Evolutionary conservation across 2,329 filamentous ascomycete species (phyloP).

Genomic region (Diaporthe batatas): DNA sequence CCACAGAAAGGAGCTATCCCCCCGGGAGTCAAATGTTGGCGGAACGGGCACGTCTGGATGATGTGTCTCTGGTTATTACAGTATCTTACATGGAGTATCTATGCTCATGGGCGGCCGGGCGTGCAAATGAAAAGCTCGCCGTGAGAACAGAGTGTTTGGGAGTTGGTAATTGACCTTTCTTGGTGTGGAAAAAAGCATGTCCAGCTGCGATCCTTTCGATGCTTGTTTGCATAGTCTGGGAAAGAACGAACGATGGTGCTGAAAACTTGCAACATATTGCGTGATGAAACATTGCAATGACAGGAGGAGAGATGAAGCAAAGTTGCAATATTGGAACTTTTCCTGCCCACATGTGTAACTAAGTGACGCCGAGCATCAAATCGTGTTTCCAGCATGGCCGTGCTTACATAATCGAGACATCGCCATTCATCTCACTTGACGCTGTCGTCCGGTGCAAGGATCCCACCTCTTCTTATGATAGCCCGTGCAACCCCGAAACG

Average conservation of each 20-base stretch:
- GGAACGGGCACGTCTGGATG: not conserved
- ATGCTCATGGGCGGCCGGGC: not conserved
- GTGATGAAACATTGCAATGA: not conserved
- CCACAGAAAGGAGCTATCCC: not conserved
- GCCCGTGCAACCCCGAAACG: not conserved
- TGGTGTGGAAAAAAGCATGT: conserved; percentile 19
- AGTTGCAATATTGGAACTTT: not conserved
- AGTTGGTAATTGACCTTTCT: not conserved
- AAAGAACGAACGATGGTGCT: not conserved
- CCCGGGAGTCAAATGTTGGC: not conserved
- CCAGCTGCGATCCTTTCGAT: not conserved
- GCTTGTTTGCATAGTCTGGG: not conserved
- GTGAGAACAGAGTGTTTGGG: not conserved
- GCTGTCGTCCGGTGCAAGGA: not conserved
- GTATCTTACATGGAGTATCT: not conserved
- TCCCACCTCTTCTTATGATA: not conserved
- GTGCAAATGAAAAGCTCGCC: not conserved
- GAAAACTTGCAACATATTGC: not conserved
- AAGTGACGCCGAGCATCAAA: not conserved
- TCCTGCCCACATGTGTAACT: not conserved
- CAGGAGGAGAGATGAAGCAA: not conserved
- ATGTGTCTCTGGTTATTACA: not conserved
- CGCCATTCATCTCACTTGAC: not conserved
- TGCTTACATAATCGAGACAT: conserved; percentile 9
- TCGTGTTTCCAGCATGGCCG: too few species aligned